Conservation (phyloP, 805 yeast species). For the Candida suzukii region DNA sequence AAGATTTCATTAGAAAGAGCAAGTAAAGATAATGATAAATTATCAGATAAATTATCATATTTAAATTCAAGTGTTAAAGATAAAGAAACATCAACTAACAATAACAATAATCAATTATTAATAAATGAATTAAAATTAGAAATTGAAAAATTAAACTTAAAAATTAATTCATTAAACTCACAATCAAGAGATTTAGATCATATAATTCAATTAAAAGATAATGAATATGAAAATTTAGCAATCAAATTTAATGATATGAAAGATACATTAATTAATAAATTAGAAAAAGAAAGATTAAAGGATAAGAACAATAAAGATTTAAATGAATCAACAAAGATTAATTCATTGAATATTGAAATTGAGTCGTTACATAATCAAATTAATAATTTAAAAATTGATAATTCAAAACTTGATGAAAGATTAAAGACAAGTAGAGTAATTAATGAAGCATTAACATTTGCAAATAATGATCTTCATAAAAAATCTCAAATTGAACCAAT, state of each 20-base stretch:
- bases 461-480: not conserved
- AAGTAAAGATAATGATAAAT: constrained; percentile 10
- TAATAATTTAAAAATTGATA: too few species aligned
- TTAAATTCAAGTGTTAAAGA: too few species aligned
- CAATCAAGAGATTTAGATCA: too few species aligned
- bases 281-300: constrained; percentile 17
- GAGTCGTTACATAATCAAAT: too few species aligned
- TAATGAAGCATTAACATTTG: not conserved
- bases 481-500: not conserved
- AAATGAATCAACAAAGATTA: not conserved
- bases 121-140: too few species aligned
- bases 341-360: too few species aligned
- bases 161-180: too few species aligned
- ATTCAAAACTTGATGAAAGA: not conserved
- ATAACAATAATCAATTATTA: too few species aligned
- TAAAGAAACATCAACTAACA: too few species aligned
- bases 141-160: too few species aligned
- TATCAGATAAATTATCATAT: constrained; percentile 14
- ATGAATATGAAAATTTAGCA: constrained; percentile 6
- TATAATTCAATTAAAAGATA: not conserved
- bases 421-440: not conserved
- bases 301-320: not conserved
- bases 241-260: constrained; percentile 25
- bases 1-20: constrained; percentile 14
- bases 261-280: constrained; percentile 22